These are phyloP conservation scores for Punctularia strigosozonata DNA, from an alignment of 768 basidiomycete genomes.

Conservation along the genomic window DNA sequence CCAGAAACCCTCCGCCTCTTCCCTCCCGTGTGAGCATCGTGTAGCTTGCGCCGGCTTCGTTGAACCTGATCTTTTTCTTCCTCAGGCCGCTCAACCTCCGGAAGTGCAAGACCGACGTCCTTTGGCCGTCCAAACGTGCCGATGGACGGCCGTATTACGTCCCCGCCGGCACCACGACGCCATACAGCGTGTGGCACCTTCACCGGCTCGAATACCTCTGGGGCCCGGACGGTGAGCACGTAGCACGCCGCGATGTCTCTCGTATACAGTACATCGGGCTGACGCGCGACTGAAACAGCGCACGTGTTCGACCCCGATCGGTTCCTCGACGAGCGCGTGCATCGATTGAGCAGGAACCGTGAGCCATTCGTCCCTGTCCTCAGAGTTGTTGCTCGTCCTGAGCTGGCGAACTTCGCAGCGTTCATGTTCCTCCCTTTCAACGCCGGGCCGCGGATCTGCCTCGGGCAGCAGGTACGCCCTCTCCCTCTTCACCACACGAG, in stretches of 20 bases:
- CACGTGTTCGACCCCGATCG: slow-evolving; percentile 50
- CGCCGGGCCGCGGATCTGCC: slow-evolving; percentile 53
- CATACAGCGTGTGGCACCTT: slow-evolving; percentile 18
- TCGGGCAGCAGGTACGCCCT: slow-evolving; percentile 31
- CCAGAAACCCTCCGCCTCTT: too few relatives aligned
- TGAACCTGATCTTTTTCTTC: background rate
- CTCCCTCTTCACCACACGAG: background rate
- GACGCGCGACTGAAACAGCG: slow-evolving; percentile 9
- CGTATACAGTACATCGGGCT: background rate
- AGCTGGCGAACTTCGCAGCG: too few relatives aligned
- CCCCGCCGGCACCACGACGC: slow-evolving; percentile 12
- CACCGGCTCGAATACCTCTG: slow-evolving; percentile 37
- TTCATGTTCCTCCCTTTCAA: slow-evolving; percentile 66
- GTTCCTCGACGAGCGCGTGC: slow-evolving; percentile 46
- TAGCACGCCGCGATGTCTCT: slow-evolving; percentile 3
- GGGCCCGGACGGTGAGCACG: slow-evolving; percentile 36
- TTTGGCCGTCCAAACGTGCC: slow-evolving; percentile 11
- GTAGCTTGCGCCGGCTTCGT: too few relatives aligned
- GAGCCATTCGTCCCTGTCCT: too few relatives aligned
- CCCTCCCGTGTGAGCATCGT: too few relatives aligned
- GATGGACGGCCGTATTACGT: slow-evolving; percentile 17
- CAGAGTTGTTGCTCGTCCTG: too few relatives aligned
- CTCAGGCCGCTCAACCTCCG: too few relatives aligned
- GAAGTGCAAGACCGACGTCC: too few relatives aligned
- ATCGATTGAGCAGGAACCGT: slow-evolving; percentile 43